phyloP scores from a whole-genome alignment of 352 stramenopile genomes.

The Phytopythium boreale region DNA sequence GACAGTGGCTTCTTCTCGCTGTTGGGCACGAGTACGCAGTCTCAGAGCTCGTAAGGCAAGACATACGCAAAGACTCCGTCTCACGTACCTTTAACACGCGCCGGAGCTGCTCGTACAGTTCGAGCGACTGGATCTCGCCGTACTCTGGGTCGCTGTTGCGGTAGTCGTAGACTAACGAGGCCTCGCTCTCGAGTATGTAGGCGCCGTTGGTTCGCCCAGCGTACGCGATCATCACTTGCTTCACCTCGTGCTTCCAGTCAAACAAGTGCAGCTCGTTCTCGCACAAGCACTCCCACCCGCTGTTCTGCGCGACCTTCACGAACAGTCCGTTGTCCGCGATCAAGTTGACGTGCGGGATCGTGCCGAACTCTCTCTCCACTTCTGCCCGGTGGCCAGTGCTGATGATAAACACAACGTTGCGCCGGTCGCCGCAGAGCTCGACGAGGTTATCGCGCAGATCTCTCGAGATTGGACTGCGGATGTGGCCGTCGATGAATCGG shows the following conservation, averaged over 20 bases:
- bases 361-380: slow-evolving; percentile 54
- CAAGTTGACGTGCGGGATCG: slow-evolving; percentile 50
- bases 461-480: slow-evolving; percentile 57
- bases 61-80: background rate
- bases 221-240: slow-evolving; percentile 97
- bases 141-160: slow-evolving; percentile 98
- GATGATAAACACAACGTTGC: slow-evolving; percentile 67
- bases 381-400: slow-evolving; percentile 58
- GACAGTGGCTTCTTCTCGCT: slow-evolving; percentile 62
- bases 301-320: slow-evolving; percentile 33
- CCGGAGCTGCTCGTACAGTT: slow-evolving; percentile 90
- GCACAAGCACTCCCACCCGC: slow-evolving; percentile 61
- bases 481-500: slow-evolving; percentile 64
- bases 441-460: slow-evolving; percentile 52
- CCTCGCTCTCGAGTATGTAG: slow-evolving; percentile 96
- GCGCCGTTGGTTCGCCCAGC: slow-evolving; percentile 96
- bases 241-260: slow-evolving; percentile 94
- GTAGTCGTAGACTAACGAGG: slow-evolving; percentile 98
- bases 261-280: slow-evolving; percentile 53
- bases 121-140: slow-evolving; percentile 96
- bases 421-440: slow-evolving; percentile 51
- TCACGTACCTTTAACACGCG: slow-evolving; percentile 87
- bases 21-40: background rate
- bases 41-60: background rate
- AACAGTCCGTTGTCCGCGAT: slow-evolving; percentile 73